Evolutionary conservation across 2,329 filamentous ascomycete species (phyloP), one percentile per base, ranked within the genome.

Genomic region (Aspergillus neoniger): DNA sequence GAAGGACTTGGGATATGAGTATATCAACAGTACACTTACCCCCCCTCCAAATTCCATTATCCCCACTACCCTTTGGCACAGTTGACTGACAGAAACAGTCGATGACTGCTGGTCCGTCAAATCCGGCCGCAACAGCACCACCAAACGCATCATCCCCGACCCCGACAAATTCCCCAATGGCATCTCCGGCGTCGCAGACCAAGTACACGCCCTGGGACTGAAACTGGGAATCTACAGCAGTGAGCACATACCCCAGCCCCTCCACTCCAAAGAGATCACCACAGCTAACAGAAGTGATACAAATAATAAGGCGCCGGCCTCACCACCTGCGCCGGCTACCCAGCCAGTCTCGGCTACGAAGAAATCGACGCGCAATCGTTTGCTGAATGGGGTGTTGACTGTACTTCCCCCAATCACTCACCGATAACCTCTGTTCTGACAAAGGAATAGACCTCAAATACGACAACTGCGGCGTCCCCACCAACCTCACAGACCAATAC

Each of bases 151-250:
- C 4, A 70, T 82, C 3, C 77, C 81, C 0, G 81, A 86, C 64
- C 70, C 73, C 0, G 69, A 64, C 2, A 84, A 81, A 59, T 89
- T 88, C 60, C 86, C 87, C 0, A 74, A 80, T 17, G 87, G 86
- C 0, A 86, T 89, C 61, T 78, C 77, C 8, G 79, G 81, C 0
- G 71, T 83, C 1, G 85, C 85, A 1, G 73, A 82, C 23, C 69
- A 82, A 59, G 79, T 88, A 19, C 86, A 89, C 61, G 73, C 66
- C 2, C 67, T 86, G 63, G 85, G 84, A 2, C 67, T 89, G 48
- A 89, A 88, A 69, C 74, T 88, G 9, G 87, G 87, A 0, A 87
- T 89, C 59, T 89, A 89, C 67, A 82, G 82, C 65, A 82, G 82
- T 69, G 65, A 82, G 82, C 69, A 47, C 39, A 64, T 61, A 17